These are phyloP conservation scores for Geum urbanum DNA, from an alignment of 306 rosid species.

Conservation along the genomic window DNA sequence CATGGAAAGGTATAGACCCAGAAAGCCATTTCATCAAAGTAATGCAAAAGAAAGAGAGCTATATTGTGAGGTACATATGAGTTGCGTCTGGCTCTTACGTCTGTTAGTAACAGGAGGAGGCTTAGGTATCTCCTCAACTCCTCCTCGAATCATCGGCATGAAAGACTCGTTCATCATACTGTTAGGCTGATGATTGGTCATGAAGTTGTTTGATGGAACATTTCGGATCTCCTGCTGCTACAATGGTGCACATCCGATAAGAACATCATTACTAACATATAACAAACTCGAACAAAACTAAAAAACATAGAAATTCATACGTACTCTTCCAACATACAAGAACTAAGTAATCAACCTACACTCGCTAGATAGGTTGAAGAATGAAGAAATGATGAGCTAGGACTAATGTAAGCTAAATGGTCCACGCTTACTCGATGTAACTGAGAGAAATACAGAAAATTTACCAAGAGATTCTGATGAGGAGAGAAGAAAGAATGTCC, in stretches of 20 bases:
- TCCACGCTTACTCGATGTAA: background rate
- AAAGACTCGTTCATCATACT: conserved; percentile 40
- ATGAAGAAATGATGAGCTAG: conserved; percentile 1
- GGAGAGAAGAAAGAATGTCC: conserved; percentile 62
- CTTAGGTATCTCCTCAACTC: conserved; percentile 63
- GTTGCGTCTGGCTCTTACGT: conserved; percentile 46
- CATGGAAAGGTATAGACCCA: background rate
- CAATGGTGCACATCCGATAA: background rate
- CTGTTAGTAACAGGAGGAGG: conserved; percentile 59
- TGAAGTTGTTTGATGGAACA: conserved; percentile 51
- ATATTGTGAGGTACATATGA: background rate
- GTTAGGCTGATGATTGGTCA: conserved; percentile 45
- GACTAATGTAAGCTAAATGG: background rate
- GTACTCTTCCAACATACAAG: background rate
- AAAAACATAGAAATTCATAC: conserved; percentile 16
- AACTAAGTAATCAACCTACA: background rate
- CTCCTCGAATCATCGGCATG: conserved; percentile 51
- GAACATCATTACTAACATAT: background rate
- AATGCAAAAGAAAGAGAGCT: background rate
- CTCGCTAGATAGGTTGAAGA: background rate
- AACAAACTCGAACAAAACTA: background rate
- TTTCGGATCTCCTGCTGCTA: conserved; percentile 81
- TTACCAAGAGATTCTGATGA: conserved; percentile 70
- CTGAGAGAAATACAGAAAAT: background rate
- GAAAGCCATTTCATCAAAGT: conserved; percentile 8